Evolutionary conservation across 164 flowering plant genomes (phyloP), one percentile per base, ranked within the genome.

Genomic region (Piper betle): DNA sequence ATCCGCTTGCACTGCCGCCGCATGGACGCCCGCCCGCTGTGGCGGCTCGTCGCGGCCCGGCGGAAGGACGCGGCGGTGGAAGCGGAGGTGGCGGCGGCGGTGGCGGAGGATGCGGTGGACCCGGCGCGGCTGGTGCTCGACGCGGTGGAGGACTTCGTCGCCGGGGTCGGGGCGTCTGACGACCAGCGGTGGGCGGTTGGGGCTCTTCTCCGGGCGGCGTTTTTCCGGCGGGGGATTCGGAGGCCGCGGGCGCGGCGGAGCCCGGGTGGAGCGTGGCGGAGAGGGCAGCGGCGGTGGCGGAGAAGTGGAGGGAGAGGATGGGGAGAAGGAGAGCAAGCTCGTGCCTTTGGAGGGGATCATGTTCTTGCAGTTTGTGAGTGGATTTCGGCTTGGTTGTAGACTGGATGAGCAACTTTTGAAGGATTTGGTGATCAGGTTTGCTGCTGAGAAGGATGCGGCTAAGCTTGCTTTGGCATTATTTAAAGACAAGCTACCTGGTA

Each of bases 131-230:
- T 84, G 48, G 74, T 84, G 33, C 41, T 82, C 39, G 81, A 80
- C 12, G 81, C 75, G 0, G 56, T 82, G 64, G 83, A 76, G 62
- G 83, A 71, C 58, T 80, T 73, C 67, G 52, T 77, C 48, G 40
- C 43, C 33, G 78, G 75, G 39, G 16, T 42, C 2, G 75, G 37
- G 4, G 79, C 79, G 63, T n/a, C 78, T n/a, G 65, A 81, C 39
- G 87, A 83, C 67, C 73, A 67, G 72, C 62, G 87, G 53, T 85
- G 87, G 91, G 82, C 84, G 3, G 77, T 83, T 38, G 82, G 74
- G 43, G 61, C 71, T 64, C 58, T 81, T 68, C 67, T 83, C 6
- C 74, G 80, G 58, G 82, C 75, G 1, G 20, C 80, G 67, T 69
- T 80, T 42, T 74, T 9, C 62, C 65, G 8, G 52, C 39, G 13